Evolutionary conservation across 129 eudicot genomes (phyloP), one percentile per base, ranked within the genome.

Genomic region (Artemisia tridentata): DNA sequence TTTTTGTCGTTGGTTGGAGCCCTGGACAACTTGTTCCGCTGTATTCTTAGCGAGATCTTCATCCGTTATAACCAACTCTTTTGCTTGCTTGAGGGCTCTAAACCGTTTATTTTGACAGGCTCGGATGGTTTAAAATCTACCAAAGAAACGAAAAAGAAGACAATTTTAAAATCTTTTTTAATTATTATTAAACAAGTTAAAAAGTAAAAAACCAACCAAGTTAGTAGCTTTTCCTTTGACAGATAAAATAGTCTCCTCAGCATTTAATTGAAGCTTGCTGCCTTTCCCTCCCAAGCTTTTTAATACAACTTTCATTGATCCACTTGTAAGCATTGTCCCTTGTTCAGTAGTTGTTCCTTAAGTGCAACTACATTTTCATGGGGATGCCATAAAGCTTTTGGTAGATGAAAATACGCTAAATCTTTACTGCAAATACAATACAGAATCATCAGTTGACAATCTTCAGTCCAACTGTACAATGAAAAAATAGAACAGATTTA

Each of bases 251-350:
- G 90, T 89, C 80, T 93, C 98, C 61, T 86, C 96, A 1, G 90
- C 87, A 75, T 89, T 92, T 58, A 93, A 97, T 66, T 93, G 96
- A 72, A 93, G 88, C 75, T 90, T 93, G 76, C 92, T 85, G 57
- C 97, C 95, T 82, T 87, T 89, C 27, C 98, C 96, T 29, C 97
- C 97, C 84, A 93, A 79, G 79, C 97, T 89, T 79, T 87, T 93
- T 79, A 93, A 62, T 62, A 93, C 75, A 47, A 93, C 83, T 78
- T 85, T 93, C 96, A 89, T 90, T 7, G 92, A 90, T 54, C 97
- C 98, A 45, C 75, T 85, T 14, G 76, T 68, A 43, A 88, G 84
- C 27, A 85, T 72, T 65, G 80, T 89, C 51, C 87, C 95, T 72
- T 87, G 97, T n/a, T n/a, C n/a, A n/a, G n/a, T n/a, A n/a, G n/a